Base-by-base conservation (phyloP, 352 stramenopile species). In the Globisporangium spinosum region DNA sequence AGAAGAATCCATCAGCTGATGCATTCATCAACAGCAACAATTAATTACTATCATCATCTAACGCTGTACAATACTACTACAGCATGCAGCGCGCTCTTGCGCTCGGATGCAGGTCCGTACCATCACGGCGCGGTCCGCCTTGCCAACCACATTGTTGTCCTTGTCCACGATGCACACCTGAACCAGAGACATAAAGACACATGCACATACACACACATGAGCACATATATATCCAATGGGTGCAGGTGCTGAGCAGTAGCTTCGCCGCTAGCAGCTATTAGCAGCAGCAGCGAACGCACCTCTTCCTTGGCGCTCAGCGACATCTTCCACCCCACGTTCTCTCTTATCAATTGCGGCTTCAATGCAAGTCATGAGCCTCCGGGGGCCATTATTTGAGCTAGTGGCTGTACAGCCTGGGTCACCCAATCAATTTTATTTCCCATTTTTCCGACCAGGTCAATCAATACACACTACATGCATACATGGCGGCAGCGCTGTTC, bases 161-260 rank as follows among this genome's bases (percentile, higher is more conserved):
- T 85, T 68, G 64, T 94, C 81, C n/a, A 95, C 85, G 61, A 95
- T 94, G 65, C 80, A 91, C n/a, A 94, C 85, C 87, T 95, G 62
- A 32, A 8, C 3, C n/a, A 27, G 5, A 57, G 0, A 15, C n/a
- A 53, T 23, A 65, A 15, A 58, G 12, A 53, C 22, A 65, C 13
- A 45, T 5, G 20, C 6, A 54, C 9, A 62, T 15, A 20, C 17
- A 49, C 15, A 49, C 4, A 10, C 17, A 35, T 55, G 34, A 64
- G 8, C 3, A 27, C 55, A 63, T 17, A 4, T 15, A 8, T 38
- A 61, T n/a, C n/a, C 12, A 7, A 20, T 27, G 0, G 35, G 5
- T 5, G 3, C 38, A 45, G 3, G 13, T 6, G 38, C 38, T 45
- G 0, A 17, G 38, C 13, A 43, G 35, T 5, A 6, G 35, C 35